phyloP scores from a whole-genome alignment of 1,284 basidiomycete genomes.

The Apiotrichum sp. region DNA sequence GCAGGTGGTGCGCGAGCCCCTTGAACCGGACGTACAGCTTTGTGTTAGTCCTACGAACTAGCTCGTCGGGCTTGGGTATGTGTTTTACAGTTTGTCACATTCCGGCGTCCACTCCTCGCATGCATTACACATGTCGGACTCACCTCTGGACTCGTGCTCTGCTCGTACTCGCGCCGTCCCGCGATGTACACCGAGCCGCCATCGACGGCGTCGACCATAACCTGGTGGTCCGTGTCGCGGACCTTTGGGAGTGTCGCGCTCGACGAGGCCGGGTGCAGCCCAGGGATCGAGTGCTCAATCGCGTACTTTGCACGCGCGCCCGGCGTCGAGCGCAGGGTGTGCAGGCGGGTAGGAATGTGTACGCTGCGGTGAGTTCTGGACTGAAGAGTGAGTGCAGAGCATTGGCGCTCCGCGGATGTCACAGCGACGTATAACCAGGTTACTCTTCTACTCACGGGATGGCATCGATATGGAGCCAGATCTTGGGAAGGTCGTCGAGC shows the following conservation, averaged over 20 bases:
- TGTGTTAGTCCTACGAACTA: not conserved
- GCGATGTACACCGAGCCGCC: conserved; percentile 30
- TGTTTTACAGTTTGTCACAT: too few species aligned
- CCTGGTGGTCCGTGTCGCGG: conserved; percentile 9
- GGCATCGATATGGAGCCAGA: conserved; percentile 38
- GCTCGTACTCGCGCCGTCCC: conserved; percentile 27
- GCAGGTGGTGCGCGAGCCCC: conserved; percentile 69
- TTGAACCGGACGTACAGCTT: conserved; percentile 48
- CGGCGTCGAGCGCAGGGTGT: conserved; percentile 33
- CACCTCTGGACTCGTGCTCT: conserved; percentile 35
- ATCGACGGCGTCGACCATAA: conserved; percentile 37
- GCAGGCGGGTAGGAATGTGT: conserved; percentile 33
- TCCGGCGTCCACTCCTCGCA: not conserved
- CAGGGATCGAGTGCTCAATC: not conserved
- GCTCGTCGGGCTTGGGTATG: too few species aligned
- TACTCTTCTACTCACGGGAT: conserved; percentile 27
- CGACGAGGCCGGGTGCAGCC: not conserved
- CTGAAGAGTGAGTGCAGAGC: too few species aligned
- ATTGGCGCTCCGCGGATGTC: too few species aligned
- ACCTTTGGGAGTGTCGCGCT: not conserved
- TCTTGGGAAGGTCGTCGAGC: conserved; percentile 8
- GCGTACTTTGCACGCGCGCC: not conserved
- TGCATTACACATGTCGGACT: conserved; percentile 5
- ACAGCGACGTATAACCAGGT: too few species aligned
- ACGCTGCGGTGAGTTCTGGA: conserved; percentile 23